Conservation (phyloP, 257 asterid genomes). For the Primulina eburnea region DNA sequence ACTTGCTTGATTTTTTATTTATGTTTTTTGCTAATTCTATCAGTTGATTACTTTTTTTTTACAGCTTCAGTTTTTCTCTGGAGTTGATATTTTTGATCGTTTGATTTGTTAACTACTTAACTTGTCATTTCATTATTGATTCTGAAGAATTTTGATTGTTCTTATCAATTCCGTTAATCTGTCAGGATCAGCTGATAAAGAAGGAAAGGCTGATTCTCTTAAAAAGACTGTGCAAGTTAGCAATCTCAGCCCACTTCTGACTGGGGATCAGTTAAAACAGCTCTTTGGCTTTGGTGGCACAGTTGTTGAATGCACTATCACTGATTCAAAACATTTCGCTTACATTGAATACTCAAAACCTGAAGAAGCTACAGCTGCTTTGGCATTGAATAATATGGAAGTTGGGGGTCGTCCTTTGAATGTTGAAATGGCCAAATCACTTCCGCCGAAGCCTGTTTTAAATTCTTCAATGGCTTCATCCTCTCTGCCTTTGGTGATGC, state of each 20-base stretch:
- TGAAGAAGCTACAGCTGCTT: slow-evolving; percentile 87
- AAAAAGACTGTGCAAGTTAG: slow-evolving; percentile 86
- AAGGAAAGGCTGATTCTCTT: slow-evolving; percentile 59
- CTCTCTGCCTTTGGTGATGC: slow-evolving; percentile 78
- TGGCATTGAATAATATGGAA: slow-evolving; percentile 91
- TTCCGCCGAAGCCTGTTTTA: slow-evolving; percentile 69
- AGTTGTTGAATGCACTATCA: slow-evolving; percentile 73
- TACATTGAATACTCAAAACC: slow-evolving; percentile 86
- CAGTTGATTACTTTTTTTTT: not conserved
- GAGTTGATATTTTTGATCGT: not conserved
- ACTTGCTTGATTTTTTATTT: not conserved
- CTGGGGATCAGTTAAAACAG: slow-evolving; percentile 93
- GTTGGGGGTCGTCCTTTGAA: slow-evolving; percentile 94
- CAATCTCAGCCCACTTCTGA: slow-evolving; percentile 86
- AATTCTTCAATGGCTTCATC: slow-evolving; percentile 53
- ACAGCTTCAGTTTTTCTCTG: not conserved
- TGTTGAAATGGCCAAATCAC: slow-evolving; percentile 97
- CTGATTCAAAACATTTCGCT: slow-evolving; percentile 94
- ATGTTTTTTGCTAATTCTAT: not conserved
- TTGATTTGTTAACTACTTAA: not conserved
- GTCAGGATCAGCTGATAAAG: slow-evolving; percentile 51
- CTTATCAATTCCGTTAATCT: slow-evolving; percentile 6
- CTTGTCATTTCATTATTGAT: not conserved
- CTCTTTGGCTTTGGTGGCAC: slow-evolving; percentile 85
- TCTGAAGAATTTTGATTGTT: slow-evolving; percentile 18